Conservation (phyloP, 805 yeast species). For the Saccharomyces jurei region DNA sequence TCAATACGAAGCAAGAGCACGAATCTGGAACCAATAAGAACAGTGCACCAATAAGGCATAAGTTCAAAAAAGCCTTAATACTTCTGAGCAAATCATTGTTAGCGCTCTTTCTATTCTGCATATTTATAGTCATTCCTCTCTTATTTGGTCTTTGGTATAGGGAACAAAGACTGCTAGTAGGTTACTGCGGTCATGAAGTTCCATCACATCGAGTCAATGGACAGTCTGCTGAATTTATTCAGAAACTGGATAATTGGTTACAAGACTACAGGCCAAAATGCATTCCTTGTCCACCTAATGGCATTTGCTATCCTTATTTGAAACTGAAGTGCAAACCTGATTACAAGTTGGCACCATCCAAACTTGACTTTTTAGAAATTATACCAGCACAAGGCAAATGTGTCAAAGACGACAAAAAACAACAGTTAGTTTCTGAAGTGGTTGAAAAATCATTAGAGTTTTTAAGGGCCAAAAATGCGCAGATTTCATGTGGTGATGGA, state of each 20-base stretch:
- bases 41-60: background rate
- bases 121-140: slow-evolving; percentile 32
- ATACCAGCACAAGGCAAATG: slow-evolving; percentile 61
- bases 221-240: slow-evolving; percentile 34
- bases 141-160: slow-evolving; percentile 52
- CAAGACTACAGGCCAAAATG: slow-evolving; percentile 55
- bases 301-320: slow-evolving; percentile 57
- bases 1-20: slow-evolving; percentile 20
- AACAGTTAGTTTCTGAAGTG: slow-evolving; percentile 58
- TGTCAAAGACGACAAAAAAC: slow-evolving; percentile 63
- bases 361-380: slow-evolving; percentile 37
- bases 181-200: slow-evolving; percentile 68
- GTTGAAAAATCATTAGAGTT: slow-evolving; percentile 57
- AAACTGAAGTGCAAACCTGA: slow-evolving; percentile 65
- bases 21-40: slow-evolving; percentile 14
- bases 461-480: slow-evolving; percentile 62
- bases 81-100: slow-evolving; percentile 1
- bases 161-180: slow-evolving; percentile 52
- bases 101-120: slow-evolving; percentile 23
- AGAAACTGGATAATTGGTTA: slow-evolving; percentile 38
- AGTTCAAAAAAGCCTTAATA: background rate
- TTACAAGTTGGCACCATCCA: slow-evolving; percentile 38
- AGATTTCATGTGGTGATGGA: slow-evolving; percentile 48
- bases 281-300: slow-evolving; percentile 72
- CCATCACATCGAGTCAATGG: slow-evolving; percentile 2